Evolutionary conservation across 116 monocot species (phyloP).

Genomic region (Thalassia testudinum): DNA sequence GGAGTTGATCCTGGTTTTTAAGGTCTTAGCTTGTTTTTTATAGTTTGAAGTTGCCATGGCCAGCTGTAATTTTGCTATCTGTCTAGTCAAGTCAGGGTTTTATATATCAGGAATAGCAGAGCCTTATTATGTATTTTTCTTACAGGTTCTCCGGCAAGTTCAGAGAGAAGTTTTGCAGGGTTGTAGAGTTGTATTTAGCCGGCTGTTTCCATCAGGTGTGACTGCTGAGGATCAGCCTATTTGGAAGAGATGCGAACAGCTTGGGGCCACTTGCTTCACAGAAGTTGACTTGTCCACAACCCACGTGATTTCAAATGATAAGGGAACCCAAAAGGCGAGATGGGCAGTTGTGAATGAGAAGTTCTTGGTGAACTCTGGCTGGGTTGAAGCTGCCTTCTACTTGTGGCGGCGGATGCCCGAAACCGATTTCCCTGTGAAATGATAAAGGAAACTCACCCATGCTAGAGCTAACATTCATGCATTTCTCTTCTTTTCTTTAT

Average conservation of each 20-base stretch:
- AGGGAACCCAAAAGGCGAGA: conserved; percentile 50
- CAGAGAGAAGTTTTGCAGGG: conserved; percentile 40
- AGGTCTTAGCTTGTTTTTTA: neutral
- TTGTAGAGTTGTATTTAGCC: conserved; percentile 69
- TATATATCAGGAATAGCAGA: neutral
- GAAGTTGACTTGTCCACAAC: conserved; percentile 51
- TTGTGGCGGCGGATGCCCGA: conserved; percentile 55
- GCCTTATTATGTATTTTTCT: neutral
- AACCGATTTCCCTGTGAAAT: conserved; percentile 5
- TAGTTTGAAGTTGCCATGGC: neutral
- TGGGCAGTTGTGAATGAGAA: conserved; percentile 66
- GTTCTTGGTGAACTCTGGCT: conserved; percentile 62
- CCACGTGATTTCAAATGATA: conserved; percentile 46
- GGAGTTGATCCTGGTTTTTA: too few relatives aligned
- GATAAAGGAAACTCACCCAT: too few relatives aligned
- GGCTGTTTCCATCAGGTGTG: conserved; percentile 32
- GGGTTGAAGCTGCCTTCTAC: conserved; percentile 73
- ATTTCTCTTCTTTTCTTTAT: too few relatives aligned
- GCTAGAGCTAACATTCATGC: too few relatives aligned
- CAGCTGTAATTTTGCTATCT: neutral
- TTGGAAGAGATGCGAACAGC: conserved; percentile 61
- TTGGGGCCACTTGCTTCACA: conserved; percentile 51
- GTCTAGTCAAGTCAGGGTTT: neutral
- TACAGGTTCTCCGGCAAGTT: conserved; percentile 38
- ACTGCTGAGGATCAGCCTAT: conserved; percentile 42